A percentile compares a stretch with the other conserved stretches of the same genome.
Evolutionary conservation across 1,284 basidiomycete species (phyloP).

Genomic region (Schizopora paradoxa): DNA sequence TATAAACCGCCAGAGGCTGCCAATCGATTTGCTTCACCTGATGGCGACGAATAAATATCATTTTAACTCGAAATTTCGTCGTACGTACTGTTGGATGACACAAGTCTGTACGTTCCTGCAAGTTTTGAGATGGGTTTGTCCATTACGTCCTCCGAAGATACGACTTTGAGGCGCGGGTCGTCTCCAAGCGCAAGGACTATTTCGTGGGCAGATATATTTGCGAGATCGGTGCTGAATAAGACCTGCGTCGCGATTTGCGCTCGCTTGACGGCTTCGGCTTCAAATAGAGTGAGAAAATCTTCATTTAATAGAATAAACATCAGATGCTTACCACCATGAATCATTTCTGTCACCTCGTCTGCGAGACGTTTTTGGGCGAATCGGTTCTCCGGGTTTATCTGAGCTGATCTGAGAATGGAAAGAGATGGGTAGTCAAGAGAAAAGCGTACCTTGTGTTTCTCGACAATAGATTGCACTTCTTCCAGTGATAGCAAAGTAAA

Average conservation of each 20-base stretch:
- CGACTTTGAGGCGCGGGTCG: conserved; percentile 30
- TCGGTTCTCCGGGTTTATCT: conserved; percentile 55
- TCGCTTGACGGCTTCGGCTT: conserved; percentile 27
- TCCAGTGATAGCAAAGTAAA: conserved; percentile 75
- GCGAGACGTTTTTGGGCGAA: conserved; percentile 79
- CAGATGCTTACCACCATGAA: conserved; percentile 67
- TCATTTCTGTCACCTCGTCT: conserved; percentile 81
- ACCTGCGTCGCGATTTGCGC: conserved; percentile 31
- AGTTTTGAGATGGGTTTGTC: conserved; percentile 24
- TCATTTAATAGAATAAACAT: no score
- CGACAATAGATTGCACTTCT: conserved; percentile 55
- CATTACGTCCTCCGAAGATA: conserved; percentile 28
- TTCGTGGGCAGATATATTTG: conserved; percentile 23
- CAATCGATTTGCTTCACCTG: conserved; percentile 13
- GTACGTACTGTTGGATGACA: conserved; percentile 27
- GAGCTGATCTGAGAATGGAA: background rate
- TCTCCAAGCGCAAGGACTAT: conserved; percentile 27
- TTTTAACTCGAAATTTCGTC: background rate
- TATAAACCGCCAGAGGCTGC: conserved; percentile 12
- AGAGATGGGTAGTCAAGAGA: conserved; percentile 12
- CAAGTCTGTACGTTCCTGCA: conserved; percentile 25
- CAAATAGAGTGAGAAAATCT: background rate
- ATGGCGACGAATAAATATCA: background rate
- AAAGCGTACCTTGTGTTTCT: conserved; percentile 49
- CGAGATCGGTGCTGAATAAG: conserved; percentile 29